Base-by-base conservation (phyloP, 768 basidiomycete species). In the Butyriboletus loyo region DNA sequence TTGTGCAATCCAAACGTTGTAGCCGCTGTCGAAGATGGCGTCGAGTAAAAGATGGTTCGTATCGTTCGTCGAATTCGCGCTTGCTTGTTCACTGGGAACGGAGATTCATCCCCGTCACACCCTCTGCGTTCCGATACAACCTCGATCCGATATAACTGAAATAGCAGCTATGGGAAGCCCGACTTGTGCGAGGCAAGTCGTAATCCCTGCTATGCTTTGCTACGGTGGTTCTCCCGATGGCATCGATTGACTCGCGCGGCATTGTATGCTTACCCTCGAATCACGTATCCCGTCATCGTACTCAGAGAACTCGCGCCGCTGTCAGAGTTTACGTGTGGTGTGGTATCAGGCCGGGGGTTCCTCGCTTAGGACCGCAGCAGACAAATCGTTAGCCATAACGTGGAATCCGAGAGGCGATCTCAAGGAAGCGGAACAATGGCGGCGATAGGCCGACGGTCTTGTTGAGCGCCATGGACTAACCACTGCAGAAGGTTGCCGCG, bases 311-410 rank as follows among this genome's bases (percentile, higher is more conserved):
- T 51, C 47, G 38, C 61, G 57, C 61, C 57, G 58, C 64, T 62
- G 66, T 68, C 66, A 68, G 19, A 24, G 9, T 61, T 67, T 67
- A 67, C 68, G 66, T 67, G 57, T 67, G 50, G 34, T 15, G 30
- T 37, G 40, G 49, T 25, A 43, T 39, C 40, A 50, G 36, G 27
- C 42, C 28, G 41, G 49, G 43, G 52, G 44, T 50, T 40, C 60
- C 46, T 42, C 34, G 52, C 42, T 49, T 41, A 48, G 9, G 40
- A 49, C 50, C 53, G 52, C 54, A 55, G 35, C 11, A 38, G 32
- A 55, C 52, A 49, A 45, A 54, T 52, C 57, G 46, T 45, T 24
- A 8, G 22, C 43, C 46, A 41, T 52, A 36, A 22, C 38, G 22
- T 55, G 39, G 45, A 49, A 48, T 54, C 50, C 52, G 31, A 51